Base-by-base conservation (phyloP, 441 rosid genomes). In the Corymbia citriodora region DNA sequence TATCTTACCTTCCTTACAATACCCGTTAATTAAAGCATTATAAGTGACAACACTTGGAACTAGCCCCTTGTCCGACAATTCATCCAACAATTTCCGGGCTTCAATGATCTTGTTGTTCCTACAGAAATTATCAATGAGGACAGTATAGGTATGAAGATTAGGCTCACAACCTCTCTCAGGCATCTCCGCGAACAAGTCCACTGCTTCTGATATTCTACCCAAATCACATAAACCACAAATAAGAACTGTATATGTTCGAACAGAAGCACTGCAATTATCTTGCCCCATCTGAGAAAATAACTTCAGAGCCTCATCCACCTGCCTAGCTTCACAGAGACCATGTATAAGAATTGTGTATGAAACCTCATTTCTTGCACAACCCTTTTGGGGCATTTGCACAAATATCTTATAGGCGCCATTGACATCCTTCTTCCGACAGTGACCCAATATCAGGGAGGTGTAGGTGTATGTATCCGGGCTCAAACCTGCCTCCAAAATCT, bases 11-110 rank as follows among this genome's bases (percentile, higher is more conserved):
- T 93, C 93, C 94, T 96, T 95, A 90, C 97, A 96, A 87, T 96
- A 96, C 90, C 98, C 98, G 74, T 95, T 93, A 90, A 96, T 94
- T 92, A 97, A 91, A 18, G 96, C 98, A 94, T 97, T 97, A 89
- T 96, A 97, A 49, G 99, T 96, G 90, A 96, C 94, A 79, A 95
- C 96, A 92, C 68, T 93, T 50, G 98, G 98, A 92, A 92, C 91
- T 89, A 95, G 89, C 91, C 96, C 93, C 91, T 92, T 96, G 94
- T 92, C 95, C 88, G 93, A 55, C 96, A 96, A 94, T 70, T 91
- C 93, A 92, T 89, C 92, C 49, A 96, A 88, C 94, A 95, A 87
- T 89, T 87, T 91, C 88, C 95, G 95, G 19, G 96, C 95, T 65
- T 96, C 96, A 87, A 94, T 93, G 88, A 96, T 54, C 90, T 94